Percentiles rank a stretch among this genome's conserved stretches.
Conservation (phyloP, 2,329 filamentous ascomycete genomes). For the Fusarium sp. region DNA sequence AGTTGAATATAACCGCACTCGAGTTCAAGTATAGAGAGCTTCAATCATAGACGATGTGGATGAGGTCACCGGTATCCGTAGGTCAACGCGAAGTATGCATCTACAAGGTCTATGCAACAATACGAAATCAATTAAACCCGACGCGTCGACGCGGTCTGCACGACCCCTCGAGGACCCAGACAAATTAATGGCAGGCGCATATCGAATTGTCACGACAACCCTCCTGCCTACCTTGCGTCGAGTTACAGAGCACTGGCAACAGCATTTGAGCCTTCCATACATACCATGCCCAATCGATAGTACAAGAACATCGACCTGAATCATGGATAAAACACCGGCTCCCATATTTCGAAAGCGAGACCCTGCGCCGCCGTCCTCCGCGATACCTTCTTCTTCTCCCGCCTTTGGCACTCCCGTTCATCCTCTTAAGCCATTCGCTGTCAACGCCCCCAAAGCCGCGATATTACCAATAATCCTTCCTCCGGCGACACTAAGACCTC, state of each 20-base stretch:
- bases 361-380: constrained; percentile 60
- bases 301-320: not conserved
- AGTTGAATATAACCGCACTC: constrained; percentile 3
- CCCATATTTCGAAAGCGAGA: constrained; percentile 53
- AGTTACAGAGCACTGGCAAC: not conserved
- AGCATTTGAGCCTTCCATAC: not conserved
- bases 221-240: not conserved
- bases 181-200: constrained; percentile 21
- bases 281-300: constrained; percentile 36
- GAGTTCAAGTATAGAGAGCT: constrained; percentile 10
- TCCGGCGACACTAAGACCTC: constrained; percentile 84
- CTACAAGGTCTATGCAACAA: constrained; percentile 45
- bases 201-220: constrained; percentile 18
- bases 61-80: constrained; percentile 48
- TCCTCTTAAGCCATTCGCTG: constrained; percentile 74
- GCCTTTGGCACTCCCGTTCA: constrained; percentile 89
- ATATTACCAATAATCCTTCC: constrained; percentile 92
- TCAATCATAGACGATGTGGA: constrained; percentile 24
- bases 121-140: constrained; percentile 54
- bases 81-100: constrained; percentile 34
- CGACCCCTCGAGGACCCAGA: constrained; percentile 12
- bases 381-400: constrained; percentile 87
- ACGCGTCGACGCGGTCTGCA: constrained; percentile 54
- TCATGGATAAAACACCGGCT: constrained; percentile 56
- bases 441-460: constrained; percentile 66